These are phyloP conservation scores for Niebla homalea DNA, from an alignment of 495 filamentous ascomycete genomes.

Conservation along the genomic window DNA sequence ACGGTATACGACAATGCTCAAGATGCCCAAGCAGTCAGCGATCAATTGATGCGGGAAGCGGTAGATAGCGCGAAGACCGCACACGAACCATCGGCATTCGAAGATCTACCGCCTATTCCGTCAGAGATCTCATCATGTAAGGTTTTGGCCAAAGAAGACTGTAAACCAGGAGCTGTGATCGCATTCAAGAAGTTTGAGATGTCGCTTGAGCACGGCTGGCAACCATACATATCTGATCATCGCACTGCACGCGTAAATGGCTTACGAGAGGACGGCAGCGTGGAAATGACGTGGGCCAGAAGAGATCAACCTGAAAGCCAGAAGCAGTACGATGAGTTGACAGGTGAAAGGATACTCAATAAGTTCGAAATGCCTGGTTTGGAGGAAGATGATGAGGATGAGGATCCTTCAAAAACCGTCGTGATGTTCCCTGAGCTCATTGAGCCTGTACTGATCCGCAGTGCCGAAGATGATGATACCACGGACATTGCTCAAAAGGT, in stretches of 20 bases:
- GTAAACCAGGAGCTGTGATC: slow-evolving; percentile 52
- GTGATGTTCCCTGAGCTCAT: slow-evolving; percentile 43
- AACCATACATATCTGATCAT: slow-evolving; percentile 55
- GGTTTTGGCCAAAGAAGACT: slow-evolving; percentile 37
- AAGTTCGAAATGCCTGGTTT: slow-evolving; percentile 56
- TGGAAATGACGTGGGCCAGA: slow-evolving; percentile 54
- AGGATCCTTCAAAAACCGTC: slow-evolving; percentile 40
- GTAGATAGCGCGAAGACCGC: slow-evolving; percentile 17
- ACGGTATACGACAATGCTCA: neutral
- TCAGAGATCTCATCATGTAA: slow-evolving; percentile 43
- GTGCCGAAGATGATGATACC: slow-evolving; percentile 12
- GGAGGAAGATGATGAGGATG: slow-evolving; percentile 35
- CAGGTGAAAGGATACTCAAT: slow-evolving; percentile 44
- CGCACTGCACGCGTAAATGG: slow-evolving; percentile 52
- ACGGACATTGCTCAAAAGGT: neutral
- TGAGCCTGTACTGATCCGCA: slow-evolving; percentile 47
- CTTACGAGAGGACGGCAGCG: slow-evolving; percentile 27
- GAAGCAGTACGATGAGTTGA: slow-evolving; percentile 35
- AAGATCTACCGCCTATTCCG: slow-evolving; percentile 59
- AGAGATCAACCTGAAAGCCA: slow-evolving; percentile 46
- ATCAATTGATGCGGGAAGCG: slow-evolving; percentile 23
- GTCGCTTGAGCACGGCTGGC: slow-evolving; percentile 63
- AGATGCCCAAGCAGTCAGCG: slow-evolving; percentile 7
- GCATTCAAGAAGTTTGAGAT: slow-evolving; percentile 67
- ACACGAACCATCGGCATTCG: slow-evolving; percentile 25